These are phyloP conservation scores for Penicillium manginii DNA, from an alignment of 495 filamentous ascomycete genomes.

Conservation along the genomic window DNA sequence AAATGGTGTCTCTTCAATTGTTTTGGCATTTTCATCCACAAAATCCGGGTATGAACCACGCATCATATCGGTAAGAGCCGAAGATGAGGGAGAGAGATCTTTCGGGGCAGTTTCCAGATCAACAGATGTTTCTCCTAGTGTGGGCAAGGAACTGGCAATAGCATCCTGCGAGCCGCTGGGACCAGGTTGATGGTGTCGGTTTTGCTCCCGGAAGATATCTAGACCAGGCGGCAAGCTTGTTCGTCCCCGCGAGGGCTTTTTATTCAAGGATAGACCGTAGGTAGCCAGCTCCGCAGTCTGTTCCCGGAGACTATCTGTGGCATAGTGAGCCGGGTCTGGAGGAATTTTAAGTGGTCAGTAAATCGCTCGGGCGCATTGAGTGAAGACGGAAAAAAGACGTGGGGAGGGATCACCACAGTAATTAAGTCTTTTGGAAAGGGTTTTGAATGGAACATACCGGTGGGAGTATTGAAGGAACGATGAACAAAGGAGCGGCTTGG, in stretches of 20 bases:
- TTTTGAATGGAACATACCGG: slow-evolving; percentile 51
- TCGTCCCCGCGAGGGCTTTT: slow-evolving; percentile 40
- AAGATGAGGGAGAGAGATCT: slow-evolving; percentile 34
- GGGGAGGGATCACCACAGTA: neutral
- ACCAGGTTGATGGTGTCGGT: slow-evolving; percentile 7
- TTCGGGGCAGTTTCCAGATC: slow-evolving; percentile 13
- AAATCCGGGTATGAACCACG: slow-evolving; percentile 52
- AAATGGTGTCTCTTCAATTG: slow-evolving; percentile 23
- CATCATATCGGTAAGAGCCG: slow-evolving; percentile 67
- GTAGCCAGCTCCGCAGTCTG: slow-evolving; percentile 90
- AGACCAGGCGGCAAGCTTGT: slow-evolving; percentile 37
- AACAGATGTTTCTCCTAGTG: slow-evolving; percentile 13
- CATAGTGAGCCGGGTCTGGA: slow-evolving; percentile 71
- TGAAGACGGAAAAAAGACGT: neutral
- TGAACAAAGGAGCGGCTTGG: slow-evolving; percentile 81
- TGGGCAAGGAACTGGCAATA: slow-evolving; percentile 16
- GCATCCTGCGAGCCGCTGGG: slow-evolving; percentile 21
- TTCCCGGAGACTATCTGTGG: slow-evolving; percentile 77
- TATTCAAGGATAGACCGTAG: slow-evolving; percentile 68
- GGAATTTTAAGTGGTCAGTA: slow-evolving; percentile 39
- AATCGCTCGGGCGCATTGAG: slow-evolving; percentile 8
- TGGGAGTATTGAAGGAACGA: slow-evolving; percentile 65
- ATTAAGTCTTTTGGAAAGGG: neutral
- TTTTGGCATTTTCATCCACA: slow-evolving; percentile 26
- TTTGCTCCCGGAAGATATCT: slow-evolving; percentile 37